Evolutionary conservation across 768 basidiomycete species (phyloP).

Genomic region (Naganishia vaughanmartiniae): DNA sequence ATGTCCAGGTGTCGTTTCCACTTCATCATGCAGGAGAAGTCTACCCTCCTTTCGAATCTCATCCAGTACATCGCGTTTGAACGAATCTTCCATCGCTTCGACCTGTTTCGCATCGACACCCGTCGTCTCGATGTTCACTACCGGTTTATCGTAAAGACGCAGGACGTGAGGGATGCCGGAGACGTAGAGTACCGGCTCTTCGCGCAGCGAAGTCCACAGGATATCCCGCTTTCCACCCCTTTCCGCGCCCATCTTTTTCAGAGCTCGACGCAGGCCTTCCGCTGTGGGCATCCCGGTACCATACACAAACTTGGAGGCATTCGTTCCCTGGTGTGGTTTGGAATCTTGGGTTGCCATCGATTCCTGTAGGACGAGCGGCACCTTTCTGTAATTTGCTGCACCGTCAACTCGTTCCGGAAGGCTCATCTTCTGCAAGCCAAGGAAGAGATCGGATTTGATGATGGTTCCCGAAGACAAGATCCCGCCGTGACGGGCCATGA

Average conservation of each 20-base stretch:
- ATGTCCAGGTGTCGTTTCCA: constrained; percentile 84
- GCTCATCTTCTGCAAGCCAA: constrained; percentile 83
- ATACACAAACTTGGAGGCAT: constrained; percentile 59
- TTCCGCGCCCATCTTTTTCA: constrained; percentile 74
- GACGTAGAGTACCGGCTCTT: constrained; percentile 92
- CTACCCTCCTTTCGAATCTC: constrained; percentile 75
- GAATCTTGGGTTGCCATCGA: neutral
- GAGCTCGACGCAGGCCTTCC: constrained; percentile 69
- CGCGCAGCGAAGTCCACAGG: constrained; percentile 92
- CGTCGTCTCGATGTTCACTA: constrained; percentile 94
- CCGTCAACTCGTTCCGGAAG: constrained; percentile 93
- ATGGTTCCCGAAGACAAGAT: constrained; percentile 69
- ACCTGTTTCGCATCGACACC: constrained; percentile 87
- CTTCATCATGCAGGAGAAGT: constrained; percentile 89
- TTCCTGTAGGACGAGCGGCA: constrained; percentile 58
- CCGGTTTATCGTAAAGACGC: constrained; percentile 76
- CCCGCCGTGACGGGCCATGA: constrained; percentile 75
- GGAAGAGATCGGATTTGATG: constrained; percentile 63
- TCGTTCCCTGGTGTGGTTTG: constrained; percentile 47
- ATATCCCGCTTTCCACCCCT: constrained; percentile 72
- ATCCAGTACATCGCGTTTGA: constrained; percentile 81
- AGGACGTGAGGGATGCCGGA: constrained; percentile 59
- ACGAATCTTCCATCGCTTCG: constrained; percentile 80
- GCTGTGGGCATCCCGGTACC: constrained; percentile 51
- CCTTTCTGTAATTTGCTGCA: constrained; percentile 84